Base-by-base conservation (phyloP, 1,284 basidiomycete genomes). In the Clitocybe nebularis region DNA sequence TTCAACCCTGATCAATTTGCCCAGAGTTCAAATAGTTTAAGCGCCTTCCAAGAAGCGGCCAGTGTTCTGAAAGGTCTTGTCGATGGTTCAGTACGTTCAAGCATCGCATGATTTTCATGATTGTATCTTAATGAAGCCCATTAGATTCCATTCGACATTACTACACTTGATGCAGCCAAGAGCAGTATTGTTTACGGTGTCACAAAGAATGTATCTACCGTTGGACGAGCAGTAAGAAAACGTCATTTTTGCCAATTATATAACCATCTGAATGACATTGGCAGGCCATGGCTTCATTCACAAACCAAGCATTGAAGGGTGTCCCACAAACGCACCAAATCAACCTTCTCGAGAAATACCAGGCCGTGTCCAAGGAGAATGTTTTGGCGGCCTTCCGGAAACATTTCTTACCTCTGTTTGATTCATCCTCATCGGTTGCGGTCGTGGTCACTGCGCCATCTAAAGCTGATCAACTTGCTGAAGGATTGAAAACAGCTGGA, bases 81-180 rank as follows among this genome's bases (percentile, higher is more conserved):
- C 1, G 79, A 93, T 53, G 87, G 86, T 26, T 76, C 82, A 6
- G 92, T 93, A 61, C 32, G 87, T 72, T n/a, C 19, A 41, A 39
- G 64, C n/a, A 20, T 36, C 11, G 14, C 11, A 41, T 26, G 10
- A 10, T 17, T 6, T 16, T 9, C 17, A 8, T 36, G 39, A 23
- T 41, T 44, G 32, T 45, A 34, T 17, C 21, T 47, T 10, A 33
- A 24, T 50, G 29, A 46, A 40, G 11, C 2, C 28, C 23, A 33
- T n/a, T 52, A 96, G 92, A 80, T 92, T 53, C 74, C 78, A 36
- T 70, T 99, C 8, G 89, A 93, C 41, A 76, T 83, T 44, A 87
- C 90, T 3, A 83, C 84, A 6, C 67, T 99, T 13, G 94, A 98
- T 55, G 88, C 90, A 1, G 93, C 94, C 3, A 94, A 96, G 69